These are phyloP conservation scores for Pleurotus platypus DNA, from an alignment of 768 basidiomycete genomes.

Conservation along the genomic window DNA sequence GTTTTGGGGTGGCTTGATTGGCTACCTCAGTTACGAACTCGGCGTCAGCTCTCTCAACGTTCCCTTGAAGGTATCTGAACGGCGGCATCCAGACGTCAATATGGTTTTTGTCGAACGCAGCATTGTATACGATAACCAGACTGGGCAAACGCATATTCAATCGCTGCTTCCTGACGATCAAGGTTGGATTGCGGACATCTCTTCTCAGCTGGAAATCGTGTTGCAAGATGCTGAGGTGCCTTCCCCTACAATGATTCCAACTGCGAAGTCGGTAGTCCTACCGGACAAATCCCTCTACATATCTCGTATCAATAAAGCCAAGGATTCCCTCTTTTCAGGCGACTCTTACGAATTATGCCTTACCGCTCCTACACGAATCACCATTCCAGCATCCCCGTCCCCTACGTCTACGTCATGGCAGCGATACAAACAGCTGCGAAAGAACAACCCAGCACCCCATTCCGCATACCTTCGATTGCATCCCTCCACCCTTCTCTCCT, in stretches of 20 bases:
- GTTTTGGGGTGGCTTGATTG: slow-evolving; percentile 84
- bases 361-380: slow-evolving; percentile 68
- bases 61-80: slow-evolving; percentile 22
- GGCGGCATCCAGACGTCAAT: slow-evolving; percentile 66
- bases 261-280: slow-evolving; percentile 31
- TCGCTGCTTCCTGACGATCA: slow-evolving; percentile 57
- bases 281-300: slow-evolving; percentile 65
- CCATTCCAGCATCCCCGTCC: slow-evolving; percentile 32
- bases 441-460: slow-evolving; percentile 84
- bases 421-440: slow-evolving; percentile 67
- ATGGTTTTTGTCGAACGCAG: slow-evolving; percentile 78
- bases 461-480: slow-evolving; percentile 77
- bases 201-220: slow-evolving; percentile 22
- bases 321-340: slow-evolving; percentile 74
- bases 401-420: slow-evolving; percentile 60
- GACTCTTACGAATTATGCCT: slow-evolving; percentile 94
- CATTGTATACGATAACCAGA: slow-evolving; percentile 58
- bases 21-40: slow-evolving; percentile 77
- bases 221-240: slow-evolving; percentile 3
- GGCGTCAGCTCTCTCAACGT: slow-evolving; percentile 57
- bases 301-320: slow-evolving; percentile 61
- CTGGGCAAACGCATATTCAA: slow-evolving; percentile 56
- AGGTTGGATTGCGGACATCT: slow-evolving; percentile 54
- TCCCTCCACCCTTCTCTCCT: slow-evolving; percentile 75
- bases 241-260: slow-evolving; percentile 3